These are phyloP conservation scores for Colletotrichum theobromicola DNA, from an alignment of 2,329 filamentous ascomycete genomes.

Conservation along the genomic window DNA sequence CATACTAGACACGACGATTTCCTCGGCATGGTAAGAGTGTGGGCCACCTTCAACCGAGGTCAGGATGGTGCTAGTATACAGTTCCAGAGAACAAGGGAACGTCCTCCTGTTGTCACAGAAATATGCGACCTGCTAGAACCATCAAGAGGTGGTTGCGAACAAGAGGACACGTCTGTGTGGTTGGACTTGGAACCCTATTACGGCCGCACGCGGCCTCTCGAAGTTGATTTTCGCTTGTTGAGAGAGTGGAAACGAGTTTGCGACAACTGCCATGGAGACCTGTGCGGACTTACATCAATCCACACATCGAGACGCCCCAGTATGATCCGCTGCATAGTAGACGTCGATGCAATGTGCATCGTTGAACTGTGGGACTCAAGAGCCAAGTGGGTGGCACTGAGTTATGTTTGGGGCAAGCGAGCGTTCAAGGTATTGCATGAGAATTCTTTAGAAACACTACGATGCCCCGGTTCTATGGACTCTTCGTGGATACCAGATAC, in stretches of 20 bases:
- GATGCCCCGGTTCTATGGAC: not conserved
- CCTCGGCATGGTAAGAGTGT: not conserved
- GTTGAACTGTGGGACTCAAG: not conserved
- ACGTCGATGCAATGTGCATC: not conserved
- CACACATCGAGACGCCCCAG: not conserved
- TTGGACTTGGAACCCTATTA: not conserved
- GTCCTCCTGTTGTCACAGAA: not conserved
- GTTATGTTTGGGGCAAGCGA: not conserved
- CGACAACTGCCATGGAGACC: not conserved
- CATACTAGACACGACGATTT: not conserved
- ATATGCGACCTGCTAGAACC: not conserved
- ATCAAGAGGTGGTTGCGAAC: fast-evolving
- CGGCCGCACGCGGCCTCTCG: fast-evolving
- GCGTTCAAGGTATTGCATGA: not conserved
- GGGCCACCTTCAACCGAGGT: not conserved
- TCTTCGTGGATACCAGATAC: not conserved
- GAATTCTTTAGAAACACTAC: not conserved
- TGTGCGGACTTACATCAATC: not conserved
- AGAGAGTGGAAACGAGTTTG: not conserved
- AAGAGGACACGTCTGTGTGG: fast-evolving
- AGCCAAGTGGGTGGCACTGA: not conserved
- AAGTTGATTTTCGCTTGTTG: not conserved
- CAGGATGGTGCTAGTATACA: not conserved
- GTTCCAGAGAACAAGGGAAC: not conserved
- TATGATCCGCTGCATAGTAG: not conserved